These are phyloP conservation scores for Cyanidioschyzon merolae DNA, from an alignment of 23 red algal species.

Conservation along the genomic window DNA sequence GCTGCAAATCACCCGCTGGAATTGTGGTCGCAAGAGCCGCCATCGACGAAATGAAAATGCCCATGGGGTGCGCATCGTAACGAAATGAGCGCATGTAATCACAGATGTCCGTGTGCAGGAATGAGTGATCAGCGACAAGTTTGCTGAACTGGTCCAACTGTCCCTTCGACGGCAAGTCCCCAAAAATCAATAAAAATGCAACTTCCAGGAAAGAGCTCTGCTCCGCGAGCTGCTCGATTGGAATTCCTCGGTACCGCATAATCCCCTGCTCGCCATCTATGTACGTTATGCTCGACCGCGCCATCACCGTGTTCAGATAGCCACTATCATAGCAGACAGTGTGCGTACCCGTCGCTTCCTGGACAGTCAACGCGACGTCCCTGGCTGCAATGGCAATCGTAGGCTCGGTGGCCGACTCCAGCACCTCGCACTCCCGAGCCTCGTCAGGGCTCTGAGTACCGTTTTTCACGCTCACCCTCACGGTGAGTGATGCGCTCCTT, in stretches of 20 bases:
- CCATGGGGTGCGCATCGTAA: constrained; percentile 68
- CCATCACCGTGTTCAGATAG: constrained; percentile 64
- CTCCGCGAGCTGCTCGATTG: constrained; percentile 60
- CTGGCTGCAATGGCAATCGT: background rate
- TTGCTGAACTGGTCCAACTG: constrained; percentile 24
- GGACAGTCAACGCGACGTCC: background rate
- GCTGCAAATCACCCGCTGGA: constrained; percentile 43
- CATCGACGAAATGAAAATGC: constrained; percentile 57
- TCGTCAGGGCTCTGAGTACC: background rate
- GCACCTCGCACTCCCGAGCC: background rate
- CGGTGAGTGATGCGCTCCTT: background rate
- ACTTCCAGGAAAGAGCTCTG: constrained; percentile 43
- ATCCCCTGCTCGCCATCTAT: constrained; percentile 53
- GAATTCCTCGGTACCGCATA: constrained; percentile 74
- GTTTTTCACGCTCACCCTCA: background rate
- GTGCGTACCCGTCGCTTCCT: background rate
- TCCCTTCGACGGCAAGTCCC: constrained; percentile 28
- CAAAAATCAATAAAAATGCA: constrained; percentile 55
- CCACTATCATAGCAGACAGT: constrained; percentile 67
- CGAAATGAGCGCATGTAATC: constrained; percentile 36
- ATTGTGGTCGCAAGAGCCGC: constrained; percentile 39
- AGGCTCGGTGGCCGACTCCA: background rate
- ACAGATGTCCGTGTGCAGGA: constrained; percentile 23
- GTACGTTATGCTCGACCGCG: constrained; percentile 50
- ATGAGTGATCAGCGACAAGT: constrained; percentile 19